A percentile compares a stretch with the other conserved stretches of the same genome.
Evolutionary conservation across 1,284 basidiomycete genomes (phyloP).

Genomic region (Melampsora americana): DNA sequence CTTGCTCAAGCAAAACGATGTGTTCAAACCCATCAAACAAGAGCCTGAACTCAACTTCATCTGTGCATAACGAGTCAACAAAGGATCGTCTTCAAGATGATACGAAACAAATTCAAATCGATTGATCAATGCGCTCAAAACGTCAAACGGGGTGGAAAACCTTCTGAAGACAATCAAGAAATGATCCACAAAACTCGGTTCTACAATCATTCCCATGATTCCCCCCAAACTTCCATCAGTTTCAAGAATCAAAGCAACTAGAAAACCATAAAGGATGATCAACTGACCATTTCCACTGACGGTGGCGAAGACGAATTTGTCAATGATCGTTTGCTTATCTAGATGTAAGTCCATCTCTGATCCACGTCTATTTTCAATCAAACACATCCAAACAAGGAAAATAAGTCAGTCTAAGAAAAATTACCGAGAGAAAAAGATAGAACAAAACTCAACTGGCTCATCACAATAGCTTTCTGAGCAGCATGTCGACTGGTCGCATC

Average conservation of each 20-base stretch:
- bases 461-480: slow-evolving; percentile 36
- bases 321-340: slow-evolving; percentile 49
- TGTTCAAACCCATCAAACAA: neutral
- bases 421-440: neutral
- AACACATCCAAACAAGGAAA: too few species aligned
- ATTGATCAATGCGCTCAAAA: slow-evolving; percentile 49
- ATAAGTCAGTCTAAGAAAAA: neutral
- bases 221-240: neutral
- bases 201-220: slow-evolving; percentile 1
- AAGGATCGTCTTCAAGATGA: slow-evolving; percentile 47
- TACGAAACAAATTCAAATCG: slow-evolving; percentile 49
- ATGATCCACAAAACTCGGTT: slow-evolving; percentile 49
- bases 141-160: slow-evolving; percentile 50
- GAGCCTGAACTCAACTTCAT: slow-evolving; percentile 46
- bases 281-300: slow-evolving; percentile 50
- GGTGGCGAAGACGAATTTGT: slow-evolving; percentile 52
- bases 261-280: neutral
- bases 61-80: slow-evolving; percentile 51
- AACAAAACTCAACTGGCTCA: slow-evolving; percentile 27
- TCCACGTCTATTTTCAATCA: slow-evolving; percentile 19
- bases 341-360: slow-evolving; percentile 50
- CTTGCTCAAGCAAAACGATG: neutral
- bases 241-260: neutral
- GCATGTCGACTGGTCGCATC: slow-evolving; percentile 17
- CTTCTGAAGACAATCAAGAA: slow-evolving; percentile 52